Evolutionary conservation across 768 basidiomycete genomes (phyloP), one percentile per base, ranked within the genome.

Genomic region (Pisolithus microcarpus): DNA sequence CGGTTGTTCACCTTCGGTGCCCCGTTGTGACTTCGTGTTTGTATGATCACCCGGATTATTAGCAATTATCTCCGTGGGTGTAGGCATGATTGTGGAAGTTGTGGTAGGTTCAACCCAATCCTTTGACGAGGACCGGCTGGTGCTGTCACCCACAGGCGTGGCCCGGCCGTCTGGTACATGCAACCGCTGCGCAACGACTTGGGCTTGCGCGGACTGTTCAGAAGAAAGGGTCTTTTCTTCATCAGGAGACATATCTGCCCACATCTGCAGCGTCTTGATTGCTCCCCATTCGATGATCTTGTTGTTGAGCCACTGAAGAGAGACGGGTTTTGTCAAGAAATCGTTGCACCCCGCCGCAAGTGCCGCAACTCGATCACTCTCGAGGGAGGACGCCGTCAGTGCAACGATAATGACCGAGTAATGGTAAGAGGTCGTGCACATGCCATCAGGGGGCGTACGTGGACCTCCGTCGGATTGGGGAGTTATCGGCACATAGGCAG

Each of bases 281-380:
- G 91, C 95, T 0, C 96, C 96, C 96, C 96, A 99, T 67, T 99
- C 96, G 54, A 95, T 90, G 64, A 98, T 94, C 74, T 99, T 99
- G 73, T 85, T 90, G 65, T 97, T 92, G 47, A 99, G 74, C 96
- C 96, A 99, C 42, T 86, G 76, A 26, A 96, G 74, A 7, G 90
- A 91, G 28, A 99, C 95, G 0, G 96, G 96, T 62, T 99, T 99
- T 38, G 94, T 98, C 45, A 99, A 69, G 70, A 98, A 99, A 66
- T 99, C 96, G 61, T 99, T 98, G 71, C 96, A 99, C 6, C 96
- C 96, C 2, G 96, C 96, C 5, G 91, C 94, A 37, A 99, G 83
- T n/a, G 96, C 96, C 18, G 85, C 85, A 43, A 97, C 91, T 73
- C 96, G 84, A 75, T 99, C 96, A 54, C 82, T 85, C 64, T 93